These are phyloP conservation scores for Trichoderma hamatum DNA, from an alignment of 2,329 filamentous ascomycete genomes.

Conservation along the genomic window DNA sequence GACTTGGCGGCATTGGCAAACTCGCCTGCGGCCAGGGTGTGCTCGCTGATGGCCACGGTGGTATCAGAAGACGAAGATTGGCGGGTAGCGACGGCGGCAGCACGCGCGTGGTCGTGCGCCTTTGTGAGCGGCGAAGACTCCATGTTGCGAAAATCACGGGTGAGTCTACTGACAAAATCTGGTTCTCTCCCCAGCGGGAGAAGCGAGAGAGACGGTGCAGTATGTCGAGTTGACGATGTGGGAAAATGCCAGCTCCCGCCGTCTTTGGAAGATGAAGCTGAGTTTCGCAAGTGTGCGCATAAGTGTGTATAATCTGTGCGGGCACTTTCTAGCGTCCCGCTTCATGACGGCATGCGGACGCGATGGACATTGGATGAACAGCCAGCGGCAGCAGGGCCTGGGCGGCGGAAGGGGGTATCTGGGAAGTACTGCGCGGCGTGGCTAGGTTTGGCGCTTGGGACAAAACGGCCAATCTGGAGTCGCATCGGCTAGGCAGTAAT, in stretches of 20 bases:
- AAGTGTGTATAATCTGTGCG: slow-evolving; percentile 18
- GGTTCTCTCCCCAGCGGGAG: background rate
- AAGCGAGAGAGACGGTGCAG: background rate
- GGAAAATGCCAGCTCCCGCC: background rate
- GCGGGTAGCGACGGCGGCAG: slow-evolving; percentile 77
- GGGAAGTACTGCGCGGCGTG: background rate
- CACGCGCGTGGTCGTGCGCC: slow-evolving; percentile 88
- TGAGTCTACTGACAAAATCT: background rate
- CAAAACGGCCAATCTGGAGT: background rate
- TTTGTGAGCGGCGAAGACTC: slow-evolving; percentile 50
- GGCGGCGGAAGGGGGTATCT: background rate
- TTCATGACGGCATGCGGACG: slow-evolving; percentile 20
- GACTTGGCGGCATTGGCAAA: slow-evolving; percentile 80
- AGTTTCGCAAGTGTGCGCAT: slow-evolving; percentile 14
- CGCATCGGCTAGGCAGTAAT: background rate
- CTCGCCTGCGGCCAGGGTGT: slow-evolving; percentile 83
- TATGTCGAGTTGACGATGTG: background rate
- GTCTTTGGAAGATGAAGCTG: background rate
- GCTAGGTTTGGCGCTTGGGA: background rate
- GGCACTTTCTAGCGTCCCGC: slow-evolving; percentile 19
- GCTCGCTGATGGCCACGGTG: slow-evolving; percentile 81
- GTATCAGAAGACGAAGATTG: slow-evolving; percentile 73
- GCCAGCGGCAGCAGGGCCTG: background rate
- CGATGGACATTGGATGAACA: background rate
- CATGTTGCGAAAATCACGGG: slow-evolving; percentile 34